phyloP scores from a whole-genome alignment of 306 rosid genomes.

The Canavalia ensiformis region DNA sequence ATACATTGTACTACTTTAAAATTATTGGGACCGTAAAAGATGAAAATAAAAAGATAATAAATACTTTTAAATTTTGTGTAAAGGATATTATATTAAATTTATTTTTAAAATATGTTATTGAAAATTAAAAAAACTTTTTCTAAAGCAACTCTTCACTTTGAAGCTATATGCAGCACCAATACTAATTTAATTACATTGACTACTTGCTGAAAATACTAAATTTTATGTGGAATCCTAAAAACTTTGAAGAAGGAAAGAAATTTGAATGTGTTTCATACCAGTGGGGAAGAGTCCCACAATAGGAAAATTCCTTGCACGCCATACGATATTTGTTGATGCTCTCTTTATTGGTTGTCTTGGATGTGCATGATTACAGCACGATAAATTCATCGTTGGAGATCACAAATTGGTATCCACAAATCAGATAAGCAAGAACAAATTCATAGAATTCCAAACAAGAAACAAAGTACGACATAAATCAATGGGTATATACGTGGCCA shows the following conservation, averaged over 20 bases:
- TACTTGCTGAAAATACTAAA: neutral
- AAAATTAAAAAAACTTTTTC: too few species aligned
- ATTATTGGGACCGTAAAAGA: too few species aligned
- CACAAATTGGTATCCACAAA: conserved; percentile 32
- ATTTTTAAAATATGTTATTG: too few species aligned
- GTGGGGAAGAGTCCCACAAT: conserved; percentile 35
- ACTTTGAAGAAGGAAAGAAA: neutral
- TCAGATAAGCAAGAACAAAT: conserved; percentile 48
- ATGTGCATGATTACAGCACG: conserved; percentile 43
- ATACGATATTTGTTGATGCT: conserved; percentile 35
- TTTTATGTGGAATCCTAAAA: conserved; percentile 38
- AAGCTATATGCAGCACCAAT: neutral
- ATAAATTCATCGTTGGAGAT: conserved; percentile 23
- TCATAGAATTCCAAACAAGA: conserved; percentile 53
- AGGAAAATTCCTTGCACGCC: conserved; percentile 35
- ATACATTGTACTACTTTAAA: too few species aligned
- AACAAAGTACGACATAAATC: conserved; percentile 45
- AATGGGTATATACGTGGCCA: conserved; percentile 39
- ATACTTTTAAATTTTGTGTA: too few species aligned
- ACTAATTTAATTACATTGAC: neutral
- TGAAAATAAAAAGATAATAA: too few species aligned
- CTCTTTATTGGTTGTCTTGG: conserved; percentile 5
- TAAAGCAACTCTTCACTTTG: too few species aligned
- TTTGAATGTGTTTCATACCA: neutral
- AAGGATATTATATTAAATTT: too few species aligned